Conservation (phyloP, 306 rosid genomes). For the Fragaria vesca region DNA sequence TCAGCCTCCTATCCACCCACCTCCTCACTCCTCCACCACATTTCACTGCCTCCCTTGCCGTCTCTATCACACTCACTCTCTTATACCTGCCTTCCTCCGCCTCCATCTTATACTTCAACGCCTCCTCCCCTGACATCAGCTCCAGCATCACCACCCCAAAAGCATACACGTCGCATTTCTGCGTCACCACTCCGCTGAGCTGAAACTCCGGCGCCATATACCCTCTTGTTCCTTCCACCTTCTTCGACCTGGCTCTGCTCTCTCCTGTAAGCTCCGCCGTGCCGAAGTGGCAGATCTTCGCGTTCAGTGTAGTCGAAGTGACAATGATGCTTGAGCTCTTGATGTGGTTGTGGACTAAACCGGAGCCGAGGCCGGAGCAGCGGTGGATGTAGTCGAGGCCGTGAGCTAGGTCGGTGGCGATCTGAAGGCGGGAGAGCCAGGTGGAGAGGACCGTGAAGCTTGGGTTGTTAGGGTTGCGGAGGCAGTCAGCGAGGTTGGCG, state of each 20-base stretch:
- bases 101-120: conserved; percentile 48
- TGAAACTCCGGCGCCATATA: conserved; percentile 90
- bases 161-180: conserved; percentile 80
- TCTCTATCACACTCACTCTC: conserved; percentile 67
- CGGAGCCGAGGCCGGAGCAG: conserved; percentile 52
- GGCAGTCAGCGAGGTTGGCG: conserved; percentile 67
- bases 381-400: conserved; percentile 90
- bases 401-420: conserved; percentile 86
- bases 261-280: conserved; percentile 80
- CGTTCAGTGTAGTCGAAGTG: conserved; percentile 35
- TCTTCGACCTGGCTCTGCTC: conserved; percentile 29
- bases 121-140: conserved; percentile 74
- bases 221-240: conserved; percentile 80
- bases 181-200: conserved; percentile 55
- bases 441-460: conserved; percentile 63
- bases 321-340: conserved; percentile 73
- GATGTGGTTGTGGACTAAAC: conserved; percentile 77
- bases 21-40: conserved; percentile 45
- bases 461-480: conserved; percentile 70
- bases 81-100: conserved; percentile 40
- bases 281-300: conserved; percentile 86
- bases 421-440: conserved; percentile 75
- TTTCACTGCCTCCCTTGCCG: conserved; percentile 54
- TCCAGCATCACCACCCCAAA: conserved; percentile 88
- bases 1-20: conserved; percentile 78